These are phyloP conservation scores for Leptomonas pyrrhocoris DNA, from an alignment of 208 protist species.

Conservation along the genomic window DNA sequence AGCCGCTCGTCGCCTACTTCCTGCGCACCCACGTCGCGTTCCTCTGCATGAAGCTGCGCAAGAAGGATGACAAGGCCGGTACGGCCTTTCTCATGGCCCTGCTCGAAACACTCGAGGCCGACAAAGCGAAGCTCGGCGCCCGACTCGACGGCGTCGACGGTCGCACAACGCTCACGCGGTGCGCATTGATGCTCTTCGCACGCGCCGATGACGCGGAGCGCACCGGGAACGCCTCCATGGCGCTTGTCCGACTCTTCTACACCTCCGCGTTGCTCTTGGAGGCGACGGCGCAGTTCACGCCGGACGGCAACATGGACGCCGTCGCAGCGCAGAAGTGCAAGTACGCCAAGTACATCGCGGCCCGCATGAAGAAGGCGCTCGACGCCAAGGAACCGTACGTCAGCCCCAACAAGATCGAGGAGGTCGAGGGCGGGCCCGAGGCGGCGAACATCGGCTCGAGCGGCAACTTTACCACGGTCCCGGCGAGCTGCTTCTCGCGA, in stretches of 20 bases:
- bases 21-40: slow-evolving; percentile 72
- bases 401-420: slow-evolving; percentile 50
- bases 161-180: slow-evolving; percentile 66
- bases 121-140: slow-evolving; percentile 45
- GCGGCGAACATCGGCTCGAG: neutral
- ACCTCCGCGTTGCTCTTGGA: slow-evolving; percentile 71
- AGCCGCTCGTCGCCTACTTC: slow-evolving; percentile 77
- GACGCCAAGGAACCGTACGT: slow-evolving; percentile 55
- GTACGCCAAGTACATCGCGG: slow-evolving; percentile 82
- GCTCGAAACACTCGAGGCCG: slow-evolving; percentile 46
- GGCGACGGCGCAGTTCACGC: slow-evolving; percentile 81
- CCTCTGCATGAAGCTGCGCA: slow-evolving; percentile 52
- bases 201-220: slow-evolving; percentile 83
- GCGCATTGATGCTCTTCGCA: slow-evolving; percentile 73
- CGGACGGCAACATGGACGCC: slow-evolving; percentile 57
- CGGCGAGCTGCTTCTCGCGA: slow-evolving; percentile 23
- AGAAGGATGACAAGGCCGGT: slow-evolving; percentile 52
- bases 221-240: slow-evolving; percentile 44
- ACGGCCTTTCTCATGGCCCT: slow-evolving; percentile 58
- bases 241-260: slow-evolving; percentile 75
- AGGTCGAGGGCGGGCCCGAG: slow-evolving; percentile 16
- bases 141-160: slow-evolving; percentile 49
- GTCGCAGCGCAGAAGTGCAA: slow-evolving; percentile 72
- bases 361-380: slow-evolving; percentile 76
- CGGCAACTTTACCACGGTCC: slow-evolving; percentile 12